These are phyloP conservation scores for Rhodofomes roseus DNA, from an alignment of 1,284 basidiomycete species.

Conservation along the genomic window DNA sequence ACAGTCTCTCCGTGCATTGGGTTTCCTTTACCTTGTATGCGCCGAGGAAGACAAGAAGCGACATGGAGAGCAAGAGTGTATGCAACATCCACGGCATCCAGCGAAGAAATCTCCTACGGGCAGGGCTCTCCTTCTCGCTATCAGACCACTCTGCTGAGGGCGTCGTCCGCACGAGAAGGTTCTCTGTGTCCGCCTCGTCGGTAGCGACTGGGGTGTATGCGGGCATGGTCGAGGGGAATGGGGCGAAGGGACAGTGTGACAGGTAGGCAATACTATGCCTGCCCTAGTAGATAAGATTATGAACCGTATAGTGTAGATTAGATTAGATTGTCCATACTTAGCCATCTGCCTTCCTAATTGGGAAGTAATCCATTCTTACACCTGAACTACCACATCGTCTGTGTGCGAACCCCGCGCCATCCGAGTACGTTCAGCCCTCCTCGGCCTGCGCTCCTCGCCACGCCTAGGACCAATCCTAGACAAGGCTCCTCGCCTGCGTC, in stretches of 20 bases:
- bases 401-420: no score
- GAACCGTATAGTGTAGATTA: no score
- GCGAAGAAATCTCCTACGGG: not conserved
- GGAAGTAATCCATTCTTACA: no score
- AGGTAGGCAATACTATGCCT: no score
- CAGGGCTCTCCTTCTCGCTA: not conserved
- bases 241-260: not conserved
- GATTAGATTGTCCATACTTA: no score
- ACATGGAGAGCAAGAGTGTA: not conserved
- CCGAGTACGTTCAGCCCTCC: no score
- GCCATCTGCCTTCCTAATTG: no score
- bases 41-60: not conserved
- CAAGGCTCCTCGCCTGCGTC: no score
- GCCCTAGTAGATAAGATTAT: no score
- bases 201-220: not conserved
- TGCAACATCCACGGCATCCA: conserved; percentile 1
- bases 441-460: no score
- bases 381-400: no score
- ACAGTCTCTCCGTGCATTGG: not conserved
- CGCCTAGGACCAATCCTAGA: no score
- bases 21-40: not conserved
- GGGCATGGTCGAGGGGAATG: not conserved
- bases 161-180: not conserved
- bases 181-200: not conserved
- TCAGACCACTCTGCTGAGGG: not conserved